These are phyloP conservation scores for Lentinus tigrinus DNA, from an alignment of 768 basidiomycete genomes.

Conservation along the genomic window DNA sequence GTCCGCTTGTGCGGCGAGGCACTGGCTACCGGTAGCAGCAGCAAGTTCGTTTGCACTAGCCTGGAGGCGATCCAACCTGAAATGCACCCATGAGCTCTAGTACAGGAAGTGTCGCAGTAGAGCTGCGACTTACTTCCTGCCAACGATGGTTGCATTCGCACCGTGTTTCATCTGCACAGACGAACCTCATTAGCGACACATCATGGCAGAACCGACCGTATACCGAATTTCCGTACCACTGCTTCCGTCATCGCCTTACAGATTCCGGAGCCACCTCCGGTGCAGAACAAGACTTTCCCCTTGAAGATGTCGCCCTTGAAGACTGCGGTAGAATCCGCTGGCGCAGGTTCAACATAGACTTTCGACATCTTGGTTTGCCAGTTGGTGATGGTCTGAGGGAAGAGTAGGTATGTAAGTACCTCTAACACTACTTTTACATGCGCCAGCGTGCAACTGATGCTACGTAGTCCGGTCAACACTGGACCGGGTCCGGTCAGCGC, in stretches of 20 bases:
- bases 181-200: conserved; percentile 31
- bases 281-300: conserved; percentile 89
- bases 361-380: conserved; percentile 5
- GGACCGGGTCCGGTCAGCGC: too few species aligned
- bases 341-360: conserved; percentile 39
- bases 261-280: conserved; percentile 92
- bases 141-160: conserved; percentile 77
- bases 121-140: conserved; percentile 66
- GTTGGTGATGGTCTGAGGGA: too few species aligned
- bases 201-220: background rate
- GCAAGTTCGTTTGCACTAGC: conserved; percentile 72
- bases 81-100: background rate
- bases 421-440: too few species aligned
- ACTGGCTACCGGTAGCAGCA: conserved; percentile 63
- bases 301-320: conserved; percentile 85
- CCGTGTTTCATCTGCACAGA: conserved; percentile 85
- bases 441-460: too few species aligned
- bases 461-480: too few species aligned
- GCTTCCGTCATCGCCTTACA: conserved; percentile 85
- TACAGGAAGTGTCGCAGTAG: background rate
- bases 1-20: conserved; percentile 76
- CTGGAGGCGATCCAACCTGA: conserved; percentile 69
- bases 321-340: conserved; percentile 53
- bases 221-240: conserved; percentile 50
- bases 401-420: too few species aligned